Percentiles rank a stretch among this genome's conserved stretches.
phyloP scores from a whole-genome alignment of 345 rosid species.

The Eutrema yunnanense region DNA sequence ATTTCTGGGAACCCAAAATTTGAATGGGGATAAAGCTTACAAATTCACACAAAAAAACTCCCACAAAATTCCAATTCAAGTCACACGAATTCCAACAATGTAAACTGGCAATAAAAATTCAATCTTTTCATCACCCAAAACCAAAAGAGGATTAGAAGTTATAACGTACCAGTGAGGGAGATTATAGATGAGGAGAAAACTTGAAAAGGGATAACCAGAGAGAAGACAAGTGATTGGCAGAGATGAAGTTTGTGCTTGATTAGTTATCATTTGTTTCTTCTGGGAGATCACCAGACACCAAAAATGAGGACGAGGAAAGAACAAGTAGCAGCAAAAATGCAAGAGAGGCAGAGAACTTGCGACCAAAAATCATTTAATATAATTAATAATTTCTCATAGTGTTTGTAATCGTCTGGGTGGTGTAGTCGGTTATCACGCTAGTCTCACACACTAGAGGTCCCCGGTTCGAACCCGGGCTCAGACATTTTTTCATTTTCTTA shows the following conservation, averaged over 20 bases:
- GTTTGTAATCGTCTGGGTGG: conserved; percentile 43
- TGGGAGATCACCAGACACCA: not conserved
- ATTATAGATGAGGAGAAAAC: not conserved
- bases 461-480: conserved; percentile 67
- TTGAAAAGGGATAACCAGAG: not conserved
- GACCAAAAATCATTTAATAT: accelerated
- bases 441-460: conserved; percentile 82
- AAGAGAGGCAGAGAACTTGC: not conserved
- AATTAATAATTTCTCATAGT: too few relatives aligned
- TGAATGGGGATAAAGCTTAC: too few relatives aligned
- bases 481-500: conserved; percentile 17
- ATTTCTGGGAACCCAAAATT: too few relatives aligned
- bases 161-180: not conserved
- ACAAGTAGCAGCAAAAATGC: not conserved
- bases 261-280: conserved; percentile 9
- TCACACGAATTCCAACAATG: too few relatives aligned
- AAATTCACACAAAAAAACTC: not conserved
- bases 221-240: not conserved
- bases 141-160: not conserved
- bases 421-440: conserved; percentile 76
- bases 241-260: not conserved
- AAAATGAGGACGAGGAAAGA: not conserved
- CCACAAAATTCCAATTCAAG: too few relatives aligned
- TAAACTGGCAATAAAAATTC: too few relatives aligned
- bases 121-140: not conserved